These are phyloP conservation scores for Coemansia sp. DNA, from an alignment of 192 early-diverging fungal species.

Conservation along the genomic window DNA sequence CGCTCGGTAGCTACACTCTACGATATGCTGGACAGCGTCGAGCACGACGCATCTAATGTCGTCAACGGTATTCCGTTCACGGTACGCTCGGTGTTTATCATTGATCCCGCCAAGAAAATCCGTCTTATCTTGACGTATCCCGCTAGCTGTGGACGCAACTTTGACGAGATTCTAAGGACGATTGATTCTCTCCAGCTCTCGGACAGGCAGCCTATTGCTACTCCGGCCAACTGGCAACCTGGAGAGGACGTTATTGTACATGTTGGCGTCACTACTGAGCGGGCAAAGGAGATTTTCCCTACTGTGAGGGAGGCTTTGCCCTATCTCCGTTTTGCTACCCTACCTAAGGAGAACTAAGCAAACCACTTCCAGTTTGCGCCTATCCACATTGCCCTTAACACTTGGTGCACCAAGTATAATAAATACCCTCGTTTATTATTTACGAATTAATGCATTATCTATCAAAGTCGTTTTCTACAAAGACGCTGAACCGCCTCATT, in stretches of 20 bases:
- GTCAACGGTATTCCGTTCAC: slow-evolving; percentile 90
- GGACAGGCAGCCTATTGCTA: slow-evolving; percentile 87
- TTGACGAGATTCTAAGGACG: slow-evolving; percentile 93
- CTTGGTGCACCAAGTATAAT: background rate
- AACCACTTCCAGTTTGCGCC: background rate
- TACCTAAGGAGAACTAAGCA: slow-evolving; percentile 24
- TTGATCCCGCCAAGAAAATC: slow-evolving; percentile 91
- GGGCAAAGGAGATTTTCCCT: slow-evolving; percentile 86
- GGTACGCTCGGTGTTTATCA: slow-evolving; percentile 93
- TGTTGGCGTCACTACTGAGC: slow-evolving; percentile 76
- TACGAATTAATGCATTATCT: background rate
- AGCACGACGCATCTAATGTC: slow-evolving; percentile 88
- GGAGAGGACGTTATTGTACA: slow-evolving; percentile 92
- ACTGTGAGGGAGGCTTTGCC: slow-evolving; percentile 78
- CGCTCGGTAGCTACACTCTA: slow-evolving; percentile 88
- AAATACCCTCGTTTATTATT: background rate
- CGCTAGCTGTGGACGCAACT: slow-evolving; percentile 92
- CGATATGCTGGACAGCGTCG: slow-evolving; percentile 94
- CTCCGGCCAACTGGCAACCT: slow-evolving; percentile 92
- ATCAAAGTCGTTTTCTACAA: background rate
- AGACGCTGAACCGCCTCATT: background rate
- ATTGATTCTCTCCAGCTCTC: slow-evolving; percentile 93
- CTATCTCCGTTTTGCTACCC: slow-evolving; percentile 73
- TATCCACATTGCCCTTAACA: too few species aligned
- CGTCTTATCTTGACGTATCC: slow-evolving; percentile 92